These are phyloP conservation scores for Gossypium schwendimanii DNA, from an alignment of 441 rosid genomes.

Conservation along the genomic window DNA sequence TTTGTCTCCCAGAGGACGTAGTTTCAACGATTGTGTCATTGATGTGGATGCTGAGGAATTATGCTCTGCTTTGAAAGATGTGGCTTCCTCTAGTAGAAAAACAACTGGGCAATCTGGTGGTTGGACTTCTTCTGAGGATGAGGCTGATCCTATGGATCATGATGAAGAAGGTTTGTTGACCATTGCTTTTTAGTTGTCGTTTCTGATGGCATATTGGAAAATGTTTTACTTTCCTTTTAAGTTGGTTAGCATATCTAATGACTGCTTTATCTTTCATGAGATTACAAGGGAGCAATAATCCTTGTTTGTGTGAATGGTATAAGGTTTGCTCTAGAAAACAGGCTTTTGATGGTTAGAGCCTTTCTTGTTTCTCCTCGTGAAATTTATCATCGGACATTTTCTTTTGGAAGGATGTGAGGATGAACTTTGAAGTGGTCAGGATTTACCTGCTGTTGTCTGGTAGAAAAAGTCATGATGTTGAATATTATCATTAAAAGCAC, in stretches of 20 bases:
- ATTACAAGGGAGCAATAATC: neutral
- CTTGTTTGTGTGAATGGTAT: neutral
- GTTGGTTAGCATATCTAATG: neutral
- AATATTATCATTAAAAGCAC: neutral
- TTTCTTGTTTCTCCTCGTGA: neutral
- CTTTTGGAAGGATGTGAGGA: neutral
- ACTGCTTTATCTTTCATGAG: neutral
- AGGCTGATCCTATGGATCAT: neutral
- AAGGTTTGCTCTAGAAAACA: neutral
- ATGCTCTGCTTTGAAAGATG: constrained; percentile 45
- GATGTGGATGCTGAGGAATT: constrained; percentile 54
- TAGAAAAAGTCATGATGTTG: neutral
- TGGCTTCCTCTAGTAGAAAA: constrained; percentile 57
- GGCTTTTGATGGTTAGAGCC: neutral
- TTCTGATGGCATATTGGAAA: neutral
- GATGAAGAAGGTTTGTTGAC: constrained; percentile 1
- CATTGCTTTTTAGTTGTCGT: neutral
- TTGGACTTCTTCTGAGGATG: constrained; percentile 1
- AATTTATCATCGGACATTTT: neutral
- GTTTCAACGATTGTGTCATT: constrained; percentile 34
- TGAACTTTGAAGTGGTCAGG: neutral
- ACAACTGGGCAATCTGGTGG: neutral
- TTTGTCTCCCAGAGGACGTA: constrained; percentile 42
- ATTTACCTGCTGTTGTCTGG: neutral
- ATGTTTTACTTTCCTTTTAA: neutral